Evolutionary conservation across 164 flowering plant species (phyloP).

Genomic region (Berberis vulgaris): DNA sequence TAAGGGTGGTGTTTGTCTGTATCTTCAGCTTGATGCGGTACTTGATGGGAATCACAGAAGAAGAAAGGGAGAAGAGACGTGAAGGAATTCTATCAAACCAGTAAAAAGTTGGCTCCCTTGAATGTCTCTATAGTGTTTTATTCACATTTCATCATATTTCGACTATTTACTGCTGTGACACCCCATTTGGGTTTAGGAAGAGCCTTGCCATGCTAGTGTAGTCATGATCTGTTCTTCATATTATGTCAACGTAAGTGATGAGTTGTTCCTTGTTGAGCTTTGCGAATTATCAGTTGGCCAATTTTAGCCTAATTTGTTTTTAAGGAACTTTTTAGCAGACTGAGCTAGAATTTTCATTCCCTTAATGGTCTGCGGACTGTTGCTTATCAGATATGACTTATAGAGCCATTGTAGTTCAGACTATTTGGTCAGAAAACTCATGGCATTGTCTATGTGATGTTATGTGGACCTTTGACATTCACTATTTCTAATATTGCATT

Average conservation of each 20-base stretch:
- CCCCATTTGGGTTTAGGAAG: no score
- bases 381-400: not conserved
- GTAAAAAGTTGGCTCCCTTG: constrained; percentile 23
- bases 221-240: no score
- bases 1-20: not conserved
- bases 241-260: no score
- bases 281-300: no score
- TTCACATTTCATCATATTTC: not conserved
- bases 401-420: not conserved
- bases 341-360: not conserved
- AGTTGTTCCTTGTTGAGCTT: no score
- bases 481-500: not conserved
- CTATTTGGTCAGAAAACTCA: no score
- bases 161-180: no score
- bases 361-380: not conserved
- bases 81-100: constrained; percentile 91
- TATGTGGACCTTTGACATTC: not conserved
- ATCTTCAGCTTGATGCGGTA: constrained; percentile 64
- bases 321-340: no score
- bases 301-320: no score
- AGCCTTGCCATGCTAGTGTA: no score
- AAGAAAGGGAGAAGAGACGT: constrained; percentile 80
- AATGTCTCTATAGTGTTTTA: not conserved
- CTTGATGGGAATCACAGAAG: constrained; percentile 81
- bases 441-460: no score